Conservation (phyloP, 495 filamentous ascomycete genomes). For the Zalerion maritima region DNA sequence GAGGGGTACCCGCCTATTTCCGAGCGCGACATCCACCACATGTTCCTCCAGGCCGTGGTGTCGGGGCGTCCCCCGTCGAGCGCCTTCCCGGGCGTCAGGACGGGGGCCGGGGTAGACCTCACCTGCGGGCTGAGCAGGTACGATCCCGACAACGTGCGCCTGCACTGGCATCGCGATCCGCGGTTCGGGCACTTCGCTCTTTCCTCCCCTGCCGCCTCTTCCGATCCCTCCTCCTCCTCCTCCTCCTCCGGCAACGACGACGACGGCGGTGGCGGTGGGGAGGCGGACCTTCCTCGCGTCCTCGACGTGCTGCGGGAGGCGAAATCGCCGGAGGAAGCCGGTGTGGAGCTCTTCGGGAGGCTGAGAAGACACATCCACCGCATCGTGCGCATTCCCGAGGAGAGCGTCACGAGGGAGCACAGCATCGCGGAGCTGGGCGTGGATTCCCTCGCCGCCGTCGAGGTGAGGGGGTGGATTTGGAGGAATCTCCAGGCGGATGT, state of each 20-base stretch:
- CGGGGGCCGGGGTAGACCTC: slow-evolving; percentile 17
- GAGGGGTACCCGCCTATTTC: slow-evolving; percentile 39
- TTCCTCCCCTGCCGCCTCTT: too few species aligned
- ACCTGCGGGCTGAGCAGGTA: slow-evolving; percentile 27
- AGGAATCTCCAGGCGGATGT: slow-evolving; percentile 24
- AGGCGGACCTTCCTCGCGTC: slow-evolving; percentile 7
- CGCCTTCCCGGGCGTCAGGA: slow-evolving; percentile 5
- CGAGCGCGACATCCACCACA: slow-evolving; percentile 43
- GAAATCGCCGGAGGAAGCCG: slow-evolving; percentile 6
- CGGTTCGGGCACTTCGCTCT: slow-evolving; percentile 23
- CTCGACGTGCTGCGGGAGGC: slow-evolving; percentile 12
- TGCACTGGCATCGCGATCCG: slow-evolving; percentile 26
- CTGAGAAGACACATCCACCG: slow-evolving; percentile 14
- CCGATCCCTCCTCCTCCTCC: too few species aligned
- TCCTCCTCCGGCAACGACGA: slow-evolving; percentile 2
- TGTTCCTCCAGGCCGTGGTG: slow-evolving; percentile 43
- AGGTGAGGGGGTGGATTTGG: slow-evolving; percentile 22
- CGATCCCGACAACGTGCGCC: slow-evolving; percentile 9
- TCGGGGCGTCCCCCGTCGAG: slow-evolving; percentile 16
- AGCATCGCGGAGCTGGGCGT: slow-evolving; percentile 23
- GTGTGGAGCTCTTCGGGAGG: slow-evolving; percentile 9
- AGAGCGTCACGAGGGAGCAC: slow-evolving; percentile 10
- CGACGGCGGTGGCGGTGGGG: neutral
- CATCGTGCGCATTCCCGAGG: slow-evolving; percentile 17
- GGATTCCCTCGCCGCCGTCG: slow-evolving; percentile 22